A percentile compares a stretch with the other conserved stretches of the same genome.
phyloP scores from a whole-genome alignment of 2,329 filamentous ascomycete species.

The Lecanicillium sp. region DNA sequence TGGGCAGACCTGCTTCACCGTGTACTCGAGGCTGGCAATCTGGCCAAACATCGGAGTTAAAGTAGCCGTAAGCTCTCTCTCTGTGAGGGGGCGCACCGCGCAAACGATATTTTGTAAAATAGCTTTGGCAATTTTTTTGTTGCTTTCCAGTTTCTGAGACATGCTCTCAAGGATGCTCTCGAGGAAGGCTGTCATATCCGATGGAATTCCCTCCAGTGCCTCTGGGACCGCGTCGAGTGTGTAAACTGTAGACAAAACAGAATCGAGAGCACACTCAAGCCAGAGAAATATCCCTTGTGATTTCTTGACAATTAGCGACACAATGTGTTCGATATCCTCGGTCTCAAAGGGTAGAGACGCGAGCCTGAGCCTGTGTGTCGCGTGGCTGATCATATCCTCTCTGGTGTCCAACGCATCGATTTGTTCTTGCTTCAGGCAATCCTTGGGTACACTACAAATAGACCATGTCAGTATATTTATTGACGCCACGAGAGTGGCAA shows the following conservation, averaged over 20 bases:
- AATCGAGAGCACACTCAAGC: conserved; percentile 1
- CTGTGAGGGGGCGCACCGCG: neutral
- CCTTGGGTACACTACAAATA: neutral
- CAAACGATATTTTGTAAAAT: neutral
- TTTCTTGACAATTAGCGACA: neutral
- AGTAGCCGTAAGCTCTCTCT: neutral
- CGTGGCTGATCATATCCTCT: neutral
- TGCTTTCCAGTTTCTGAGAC: neutral
- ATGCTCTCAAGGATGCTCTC: neutral
- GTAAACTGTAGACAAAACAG: neutral
- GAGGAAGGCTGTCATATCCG: neutral
- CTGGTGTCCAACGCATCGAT: neutral
- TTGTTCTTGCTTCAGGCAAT: neutral
- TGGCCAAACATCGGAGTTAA: neutral
- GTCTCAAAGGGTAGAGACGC: neutral
- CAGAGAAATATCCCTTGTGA: conserved; percentile 3
- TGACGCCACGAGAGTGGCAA: no score
- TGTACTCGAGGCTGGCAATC: neutral
- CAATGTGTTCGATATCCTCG: neutral
- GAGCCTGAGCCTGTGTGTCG: neutral
- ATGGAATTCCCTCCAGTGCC: neutral
- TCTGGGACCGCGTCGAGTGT: neutral
- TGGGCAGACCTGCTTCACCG: neutral
- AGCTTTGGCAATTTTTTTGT: conserved; percentile 1
- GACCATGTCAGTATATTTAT: neutral